Conservation (phyloP, 768 basidiomycete genomes). For the Russula vinacea region DNA sequence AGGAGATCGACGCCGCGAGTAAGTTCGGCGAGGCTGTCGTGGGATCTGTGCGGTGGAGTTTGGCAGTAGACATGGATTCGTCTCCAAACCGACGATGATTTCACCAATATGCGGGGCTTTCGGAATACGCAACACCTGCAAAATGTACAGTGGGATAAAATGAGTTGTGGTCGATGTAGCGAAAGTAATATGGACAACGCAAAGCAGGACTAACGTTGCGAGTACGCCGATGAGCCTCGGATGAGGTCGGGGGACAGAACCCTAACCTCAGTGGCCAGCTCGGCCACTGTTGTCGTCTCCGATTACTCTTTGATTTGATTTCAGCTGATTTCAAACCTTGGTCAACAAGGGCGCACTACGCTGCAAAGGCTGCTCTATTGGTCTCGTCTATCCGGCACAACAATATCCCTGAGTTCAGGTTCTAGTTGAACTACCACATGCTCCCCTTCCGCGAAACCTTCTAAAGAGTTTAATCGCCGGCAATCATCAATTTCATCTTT, state of each 20-base stretch:
- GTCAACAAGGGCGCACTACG: too few relatives aligned
- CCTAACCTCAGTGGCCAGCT: conserved; percentile 2
- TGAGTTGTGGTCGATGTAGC: background rate
- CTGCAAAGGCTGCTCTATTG: too few relatives aligned
- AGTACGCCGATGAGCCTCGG: too few relatives aligned
- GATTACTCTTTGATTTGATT: too few relatives aligned
- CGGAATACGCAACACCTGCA: background rate
- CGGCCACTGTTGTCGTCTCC: too few relatives aligned
- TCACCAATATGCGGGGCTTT: background rate
- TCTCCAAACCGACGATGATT: background rate
- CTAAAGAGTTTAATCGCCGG: background rate
- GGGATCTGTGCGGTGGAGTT: background rate
- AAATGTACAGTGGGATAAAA: background rate
- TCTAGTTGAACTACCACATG: background rate
- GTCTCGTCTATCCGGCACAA: background rate
- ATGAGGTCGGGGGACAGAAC: background rate
- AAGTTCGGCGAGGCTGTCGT: conserved; percentile 12
- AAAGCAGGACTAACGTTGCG: background rate
- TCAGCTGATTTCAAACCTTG: too few relatives aligned
- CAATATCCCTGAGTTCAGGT: background rate
- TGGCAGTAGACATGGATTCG: background rate
- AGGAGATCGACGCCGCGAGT: conserved; percentile 46
- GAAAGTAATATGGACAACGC: background rate
- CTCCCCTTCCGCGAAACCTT: background rate
- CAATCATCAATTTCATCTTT: background rate